Conservation (phyloP, 1,284 basidiomycete species). For the Spongispora temasekensis region DNA sequence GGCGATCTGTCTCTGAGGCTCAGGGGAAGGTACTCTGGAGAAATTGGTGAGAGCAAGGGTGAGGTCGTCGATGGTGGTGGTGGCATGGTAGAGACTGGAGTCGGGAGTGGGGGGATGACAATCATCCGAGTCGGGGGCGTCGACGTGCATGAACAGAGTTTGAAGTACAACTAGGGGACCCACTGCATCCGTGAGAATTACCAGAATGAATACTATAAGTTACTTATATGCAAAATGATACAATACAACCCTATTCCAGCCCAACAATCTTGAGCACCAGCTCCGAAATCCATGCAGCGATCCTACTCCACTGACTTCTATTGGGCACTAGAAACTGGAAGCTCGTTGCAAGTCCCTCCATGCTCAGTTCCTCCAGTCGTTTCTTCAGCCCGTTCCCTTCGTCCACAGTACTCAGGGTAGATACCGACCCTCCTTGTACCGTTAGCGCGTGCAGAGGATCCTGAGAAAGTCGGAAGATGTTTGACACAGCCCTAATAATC, state of each 20-base stretch:
- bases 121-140: conserved; percentile 10
- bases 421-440: conserved; percentile 53
- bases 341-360: conserved; percentile 69
- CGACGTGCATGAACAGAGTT: background rate
- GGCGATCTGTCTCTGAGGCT: conserved; percentile 47
- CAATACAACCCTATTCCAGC: conserved; percentile 32
- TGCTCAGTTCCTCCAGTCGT: conserved; percentile 62
- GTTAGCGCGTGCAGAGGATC: conserved; percentile 48
- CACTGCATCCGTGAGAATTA: conserved; percentile 23
- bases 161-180: background rate
- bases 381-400: conserved; percentile 41
- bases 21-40: conserved; percentile 69
- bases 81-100: conserved; percentile 63
- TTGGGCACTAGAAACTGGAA: conserved; percentile 67
- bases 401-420: conserved; percentile 65
- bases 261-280: conserved; percentile 59
- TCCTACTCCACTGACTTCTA: conserved; percentile 58
- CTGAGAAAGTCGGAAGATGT: conserved; percentile 70
- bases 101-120: conserved; percentile 48
- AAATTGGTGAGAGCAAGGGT: conserved; percentile 69
- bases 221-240: conserved; percentile 15
- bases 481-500: conserved; percentile 72
- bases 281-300: conserved; percentile 74
- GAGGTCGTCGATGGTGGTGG: conserved; percentile 74
- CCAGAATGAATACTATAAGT: background rate